These are phyloP conservation scores for Fusarium transvaalense DNA, from an alignment of 2,329 filamentous ascomycete genomes.

Conservation along the genomic window DNA sequence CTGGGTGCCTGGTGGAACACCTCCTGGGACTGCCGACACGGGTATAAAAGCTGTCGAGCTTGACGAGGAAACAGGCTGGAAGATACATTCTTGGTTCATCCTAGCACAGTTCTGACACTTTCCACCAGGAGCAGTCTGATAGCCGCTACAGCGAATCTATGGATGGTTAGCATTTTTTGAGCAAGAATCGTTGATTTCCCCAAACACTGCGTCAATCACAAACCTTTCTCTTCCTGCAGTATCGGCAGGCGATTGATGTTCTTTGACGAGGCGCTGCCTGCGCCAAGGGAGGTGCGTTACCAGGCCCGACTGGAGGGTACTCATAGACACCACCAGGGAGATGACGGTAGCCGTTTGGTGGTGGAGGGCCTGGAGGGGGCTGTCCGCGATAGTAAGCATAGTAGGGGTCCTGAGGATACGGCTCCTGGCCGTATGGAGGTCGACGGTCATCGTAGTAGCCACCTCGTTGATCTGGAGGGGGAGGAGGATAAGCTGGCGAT, in stretches of 20 bases:
- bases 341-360: slow-evolving; percentile 50
- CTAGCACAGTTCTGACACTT: slow-evolving; percentile 72
- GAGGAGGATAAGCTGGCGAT: slow-evolving; percentile 54
- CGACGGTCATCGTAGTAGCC: slow-evolving; percentile 55
- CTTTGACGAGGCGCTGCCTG: slow-evolving; percentile 69
- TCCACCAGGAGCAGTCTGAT: slow-evolving; percentile 68
- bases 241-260: slow-evolving; percentile 71
- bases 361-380: slow-evolving; percentile 48
- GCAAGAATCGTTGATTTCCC: background rate
- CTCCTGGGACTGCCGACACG: slow-evolving; percentile 69
- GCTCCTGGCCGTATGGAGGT: slow-evolving; percentile 52
- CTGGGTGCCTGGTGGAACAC: slow-evolving; percentile 67
- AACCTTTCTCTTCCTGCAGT: slow-evolving; percentile 73
- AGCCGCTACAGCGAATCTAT: slow-evolving; percentile 72
- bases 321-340: slow-evolving; percentile 50
- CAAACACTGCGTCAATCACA: slow-evolving; percentile 6
- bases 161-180: slow-evolving; percentile 25
- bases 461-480: slow-evolving; percentile 56
- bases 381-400: slow-evolving; percentile 50
- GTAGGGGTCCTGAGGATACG: slow-evolving; percentile 53
- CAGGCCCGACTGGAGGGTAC: slow-evolving; percentile 53
- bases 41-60: slow-evolving; percentile 70
- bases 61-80: slow-evolving; percentile 69
- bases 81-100: slow-evolving; percentile 72
- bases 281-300: slow-evolving; percentile 55